Percentiles rank a stretch among this genome's conserved stretches.
These are phyloP conservation scores for Arabidopsis arenosa DNA, from an alignment of 345 rosid genomes.

Conservation along the genomic window DNA sequence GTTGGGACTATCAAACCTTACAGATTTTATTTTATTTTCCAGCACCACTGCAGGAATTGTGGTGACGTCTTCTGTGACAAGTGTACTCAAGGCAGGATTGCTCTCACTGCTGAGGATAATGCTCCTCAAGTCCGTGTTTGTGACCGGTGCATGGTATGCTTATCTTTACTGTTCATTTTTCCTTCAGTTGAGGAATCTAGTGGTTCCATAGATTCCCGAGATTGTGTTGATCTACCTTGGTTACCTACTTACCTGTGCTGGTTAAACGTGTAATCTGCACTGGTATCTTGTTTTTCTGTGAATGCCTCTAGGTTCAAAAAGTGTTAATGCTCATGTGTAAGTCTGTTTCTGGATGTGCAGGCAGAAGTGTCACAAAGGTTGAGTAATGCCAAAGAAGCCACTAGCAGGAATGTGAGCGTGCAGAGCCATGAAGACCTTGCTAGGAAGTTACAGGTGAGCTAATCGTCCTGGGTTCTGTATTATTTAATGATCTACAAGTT, in stretches of 20 bases:
- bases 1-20: not conserved
- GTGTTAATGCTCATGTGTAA: constrained; percentile 10
- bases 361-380: constrained; percentile 97
- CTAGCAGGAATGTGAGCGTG: constrained; percentile 64
- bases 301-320: not conserved
- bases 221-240: constrained; percentile 13
- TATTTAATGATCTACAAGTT: not conserved
- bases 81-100: constrained; percentile 92
- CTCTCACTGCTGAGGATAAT: constrained; percentile 94
- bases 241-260: not conserved
- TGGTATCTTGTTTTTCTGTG: not conserved
- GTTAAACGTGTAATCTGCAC: constrained; percentile 1
- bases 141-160: constrained; percentile 85
- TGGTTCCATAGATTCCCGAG: not conserved
- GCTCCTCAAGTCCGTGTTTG: constrained; percentile 97
- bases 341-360: constrained; percentile 47
- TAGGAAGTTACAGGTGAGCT: constrained; percentile 84
- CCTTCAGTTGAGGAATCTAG: not conserved
- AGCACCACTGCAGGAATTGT: constrained; percentile 99
- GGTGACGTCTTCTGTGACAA: constrained; percentile 99
- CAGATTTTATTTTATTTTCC: constrained; percentile 39
- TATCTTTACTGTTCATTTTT: constrained; percentile 9
- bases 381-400: constrained; percentile 82
- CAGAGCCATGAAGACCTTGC: constrained; percentile 97
- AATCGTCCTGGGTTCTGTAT: not conserved